Conservation (phyloP, 495 filamentous ascomycete genomes). For the Physcia stellaris region DNA sequence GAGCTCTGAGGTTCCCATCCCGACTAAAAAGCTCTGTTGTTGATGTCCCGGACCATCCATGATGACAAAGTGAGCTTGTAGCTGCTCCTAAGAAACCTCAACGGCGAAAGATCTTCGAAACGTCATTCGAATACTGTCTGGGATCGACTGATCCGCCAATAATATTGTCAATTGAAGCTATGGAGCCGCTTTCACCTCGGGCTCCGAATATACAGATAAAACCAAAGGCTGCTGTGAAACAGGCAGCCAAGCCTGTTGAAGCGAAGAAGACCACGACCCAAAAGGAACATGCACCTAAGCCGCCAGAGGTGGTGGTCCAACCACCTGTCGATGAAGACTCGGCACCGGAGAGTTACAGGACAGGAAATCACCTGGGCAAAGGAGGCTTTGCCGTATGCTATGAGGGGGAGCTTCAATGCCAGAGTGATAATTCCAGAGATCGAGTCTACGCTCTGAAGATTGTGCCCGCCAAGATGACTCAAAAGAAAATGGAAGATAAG, state of each 20-base stretch:
- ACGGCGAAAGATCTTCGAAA: too few species aligned
- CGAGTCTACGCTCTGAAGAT: constrained; percentile 69
- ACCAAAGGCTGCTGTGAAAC: constrained; percentile 23
- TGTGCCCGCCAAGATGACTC: constrained; percentile 74
- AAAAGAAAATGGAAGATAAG: constrained; percentile 80
- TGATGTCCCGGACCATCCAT: background rate
- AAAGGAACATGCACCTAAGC: constrained; percentile 63
- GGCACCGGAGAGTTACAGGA: constrained; percentile 64
- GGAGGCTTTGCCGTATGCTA: constrained; percentile 94
- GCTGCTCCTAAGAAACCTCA: too few species aligned
- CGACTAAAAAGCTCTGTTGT: background rate
- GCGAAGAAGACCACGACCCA: constrained; percentile 39
- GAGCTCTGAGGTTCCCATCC: too few species aligned
- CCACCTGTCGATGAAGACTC: constrained; percentile 45
- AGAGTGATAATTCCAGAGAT: constrained; percentile 29
- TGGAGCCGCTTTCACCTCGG: constrained; percentile 61
- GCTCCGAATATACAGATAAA: constrained; percentile 48
- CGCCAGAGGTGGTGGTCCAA: constrained; percentile 63
- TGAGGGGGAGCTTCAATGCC: constrained; percentile 52
- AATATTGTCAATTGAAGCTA: too few species aligned
- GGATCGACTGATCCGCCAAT: too few species aligned
- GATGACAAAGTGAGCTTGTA: too few species aligned
- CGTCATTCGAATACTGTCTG: too few species aligned
- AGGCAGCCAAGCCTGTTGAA: constrained; percentile 29
- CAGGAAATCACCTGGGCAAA: constrained; percentile 76